phyloP scores from a whole-genome alignment of 2,329 filamentous ascomycete genomes.

The Ploettnerulaceae sp. region DNA sequence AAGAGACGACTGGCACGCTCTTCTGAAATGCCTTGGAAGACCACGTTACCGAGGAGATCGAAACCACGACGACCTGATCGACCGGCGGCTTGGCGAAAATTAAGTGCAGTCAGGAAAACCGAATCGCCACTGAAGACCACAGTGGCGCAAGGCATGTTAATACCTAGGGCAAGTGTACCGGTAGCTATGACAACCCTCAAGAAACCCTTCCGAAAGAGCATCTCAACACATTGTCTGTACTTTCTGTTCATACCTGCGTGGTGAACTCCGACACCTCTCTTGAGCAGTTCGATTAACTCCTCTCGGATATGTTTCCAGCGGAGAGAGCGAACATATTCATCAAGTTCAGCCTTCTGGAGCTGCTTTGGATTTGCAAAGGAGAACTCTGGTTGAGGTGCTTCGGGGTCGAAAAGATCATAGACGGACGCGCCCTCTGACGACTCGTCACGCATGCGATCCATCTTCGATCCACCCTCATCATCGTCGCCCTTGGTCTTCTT shows the following conservation, averaged over 20 bases:
- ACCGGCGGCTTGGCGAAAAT: conserved; percentile 72
- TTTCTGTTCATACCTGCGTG: conserved; percentile 75
- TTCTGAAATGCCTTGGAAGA: conserved; percentile 62
- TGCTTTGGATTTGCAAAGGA: conserved; percentile 62
- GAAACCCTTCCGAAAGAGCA: conserved; percentile 68
- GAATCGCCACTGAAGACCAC: conserved; percentile 73
- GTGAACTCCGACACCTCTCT: conserved; percentile 68
- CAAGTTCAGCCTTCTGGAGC: conserved; percentile 53
- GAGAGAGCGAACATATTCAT: conserved; percentile 48
- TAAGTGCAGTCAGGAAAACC: conserved; percentile 66
- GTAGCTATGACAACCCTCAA: conserved; percentile 69
- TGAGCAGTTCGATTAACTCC: conserved; percentile 55
- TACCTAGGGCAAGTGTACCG: conserved; percentile 69
- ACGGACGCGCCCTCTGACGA: conserved; percentile 49
- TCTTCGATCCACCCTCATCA: conserved; percentile 47
- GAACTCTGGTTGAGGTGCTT: conserved; percentile 57
- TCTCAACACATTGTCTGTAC: conserved; percentile 70
- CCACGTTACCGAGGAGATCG: conserved; percentile 74
- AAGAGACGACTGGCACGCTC: conserved; percentile 63
- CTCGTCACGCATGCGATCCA: conserved; percentile 52
- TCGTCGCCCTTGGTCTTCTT: conserved; percentile 44
- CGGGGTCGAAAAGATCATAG: conserved; percentile 64
- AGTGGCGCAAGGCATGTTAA: conserved; percentile 82
- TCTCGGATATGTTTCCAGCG: conserved; percentile 45
- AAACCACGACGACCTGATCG: conserved; percentile 77